Base-by-base conservation (phyloP, 805 yeast genomes). In the Blastobotrys terrestris region DNA sequence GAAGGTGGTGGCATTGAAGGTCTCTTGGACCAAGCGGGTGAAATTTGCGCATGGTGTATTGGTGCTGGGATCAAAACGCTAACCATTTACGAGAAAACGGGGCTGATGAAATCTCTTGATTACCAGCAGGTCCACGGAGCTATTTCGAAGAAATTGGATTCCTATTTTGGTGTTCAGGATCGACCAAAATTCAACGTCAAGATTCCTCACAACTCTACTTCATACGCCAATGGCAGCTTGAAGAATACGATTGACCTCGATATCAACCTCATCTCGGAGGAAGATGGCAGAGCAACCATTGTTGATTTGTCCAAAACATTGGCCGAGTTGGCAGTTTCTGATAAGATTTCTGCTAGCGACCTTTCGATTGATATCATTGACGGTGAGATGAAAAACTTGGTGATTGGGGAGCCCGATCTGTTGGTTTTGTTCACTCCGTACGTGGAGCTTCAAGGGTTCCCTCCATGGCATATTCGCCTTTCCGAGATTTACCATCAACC, bases 381-480 rank as follows among this genome's bases (percentile, higher is more conserved):
- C 67, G 51, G 52, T 31, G 64, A 67, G 49, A 55, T 69, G 56
- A 74, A 74, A 40, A 87, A 82, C 60, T 73, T 89, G 50, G 94
- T 90, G 14, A 94, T 96, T 1, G 77, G 76, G n/a, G 99, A 94
- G 66, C 98, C 99, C 0, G 99, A 94, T 66, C 76, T 94, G 57
- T 73, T 94, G 47, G 74, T 94, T 31, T 71, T 87, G 50, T 94
- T 92, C 67, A 89, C 89, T 18, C 96, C 97, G n/a, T 75, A 77
- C 11, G 74, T 94, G 57, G 95, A 90, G 66, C 76, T 94, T 48
- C 95, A 90, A 68, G 97, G 96, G 15, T 94, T 84, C 67, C 98
- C 98, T 18, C 99, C 99, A 26, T 94, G 99, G 99, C 98, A 92
- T 65, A 80, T 89, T 39, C 79, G 99, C 57, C 77, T 95, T 50